Base-by-base conservation (phyloP, 805 yeast genomes). In the Wickerhamiella shivajii region DNA sequence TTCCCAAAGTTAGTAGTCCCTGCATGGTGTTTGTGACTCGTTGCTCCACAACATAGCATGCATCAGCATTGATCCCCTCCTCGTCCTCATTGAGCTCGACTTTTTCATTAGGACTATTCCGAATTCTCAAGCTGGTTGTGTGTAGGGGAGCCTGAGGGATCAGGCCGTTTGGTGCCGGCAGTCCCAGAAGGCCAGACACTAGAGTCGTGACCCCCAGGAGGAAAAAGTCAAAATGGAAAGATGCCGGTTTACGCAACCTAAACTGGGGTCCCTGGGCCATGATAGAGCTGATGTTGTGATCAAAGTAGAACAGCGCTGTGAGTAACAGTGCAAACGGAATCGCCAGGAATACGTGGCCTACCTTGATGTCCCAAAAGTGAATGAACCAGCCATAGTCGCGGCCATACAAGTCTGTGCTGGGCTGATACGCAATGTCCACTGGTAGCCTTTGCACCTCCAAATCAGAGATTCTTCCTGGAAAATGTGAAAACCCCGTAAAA, bases 141-240 rank as follows among this genome's bases (percentile, higher is more conserved):
- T 87, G 98, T 22, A 90, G 51, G 2, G 97, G 97, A 0, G 98
- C 97, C 53, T 87, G 98, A 1, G 98, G 98, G 27, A 87, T 87
- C 20, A 87, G 61, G 0, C 98, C 98, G 55, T 90, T 90, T 0
- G 97, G 97, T 2, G 96, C 84, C 0, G 97, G 98, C 2, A 90
- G 64, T 0, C 97, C 98, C 8, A 87, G 49, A 1, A 87, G 55
- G 0, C 97, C 97, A 3, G 93, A 64, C 1, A 87, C 53, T 0
- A 93, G 92, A 0, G 97, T 90, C 4, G 85, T 77, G 6, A 81
- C 50, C 0, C 97, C 97, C 22, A 87, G 60, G 16, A 90, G 56
- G 25, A 77, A 66, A 48, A 85, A 78, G 55, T 87, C 98, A 73
- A 83, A 90, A 56, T 90, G 97, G 55, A 90, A 90, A 0, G 87